A percentile compares a stretch with the other conserved stretches of the same genome.
Conservation (phyloP, 1,139 yeast species). For the Saccharomyces hybrid region DNA sequence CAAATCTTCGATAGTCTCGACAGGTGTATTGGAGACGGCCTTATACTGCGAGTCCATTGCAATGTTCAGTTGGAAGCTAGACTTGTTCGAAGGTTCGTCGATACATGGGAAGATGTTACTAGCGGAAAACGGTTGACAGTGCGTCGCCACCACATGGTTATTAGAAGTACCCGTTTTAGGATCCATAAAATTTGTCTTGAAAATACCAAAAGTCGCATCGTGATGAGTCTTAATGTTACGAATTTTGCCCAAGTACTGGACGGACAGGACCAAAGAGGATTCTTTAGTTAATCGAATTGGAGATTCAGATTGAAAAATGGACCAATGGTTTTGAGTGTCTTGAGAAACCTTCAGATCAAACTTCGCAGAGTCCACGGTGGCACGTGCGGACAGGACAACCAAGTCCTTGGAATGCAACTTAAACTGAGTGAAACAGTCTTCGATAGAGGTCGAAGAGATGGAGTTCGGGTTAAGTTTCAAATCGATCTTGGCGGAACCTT, state of each 20-base stretch:
- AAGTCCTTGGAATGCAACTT: constrained; percentile 40
- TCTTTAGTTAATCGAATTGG: neutral
- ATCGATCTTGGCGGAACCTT: constrained; percentile 39
- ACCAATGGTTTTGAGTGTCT: constrained; percentile 38
- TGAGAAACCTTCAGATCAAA: constrained; percentile 33
- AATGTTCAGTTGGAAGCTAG: constrained; percentile 43
- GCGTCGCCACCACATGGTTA: constrained; percentile 55
- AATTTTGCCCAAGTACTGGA: constrained; percentile 49
- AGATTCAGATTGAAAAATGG: constrained; percentile 20
- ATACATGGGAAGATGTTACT: constrained; percentile 56
- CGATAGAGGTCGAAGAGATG: constrained; percentile 18
- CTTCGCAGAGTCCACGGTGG: constrained; percentile 9
- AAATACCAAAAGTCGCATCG: constrained; percentile 58
- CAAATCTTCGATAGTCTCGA: constrained; percentile 15
- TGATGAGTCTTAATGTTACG: constrained; percentile 47
- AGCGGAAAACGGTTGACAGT: constrained; percentile 61
- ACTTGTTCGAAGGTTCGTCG: constrained; percentile 52
- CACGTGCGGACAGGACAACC: constrained; percentile 31
- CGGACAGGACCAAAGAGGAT: constrained; percentile 6
- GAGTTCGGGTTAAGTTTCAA: constrained; percentile 26
- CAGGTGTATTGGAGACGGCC: constrained; percentile 25
- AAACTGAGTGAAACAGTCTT: constrained; percentile 18
- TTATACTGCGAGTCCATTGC: neutral
- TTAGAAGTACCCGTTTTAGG: constrained; percentile 41
- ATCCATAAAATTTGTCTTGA: constrained; percentile 56